Base-by-base conservation (phyloP, 1,284 basidiomycete genomes). In the Agroathelia rolfsii region DNA sequence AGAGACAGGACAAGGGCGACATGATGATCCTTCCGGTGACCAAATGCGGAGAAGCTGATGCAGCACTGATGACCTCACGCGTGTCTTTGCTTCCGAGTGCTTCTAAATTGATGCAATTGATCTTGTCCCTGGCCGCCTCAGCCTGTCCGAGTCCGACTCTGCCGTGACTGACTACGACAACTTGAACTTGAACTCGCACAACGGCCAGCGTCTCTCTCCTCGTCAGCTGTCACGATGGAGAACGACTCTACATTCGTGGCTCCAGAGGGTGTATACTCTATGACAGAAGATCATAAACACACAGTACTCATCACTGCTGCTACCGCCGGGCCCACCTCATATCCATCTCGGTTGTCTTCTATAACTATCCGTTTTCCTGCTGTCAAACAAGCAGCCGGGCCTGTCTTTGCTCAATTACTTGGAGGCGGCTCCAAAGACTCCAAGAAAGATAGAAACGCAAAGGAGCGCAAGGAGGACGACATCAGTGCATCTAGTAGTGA, bases 261-360 rank as follows among this genome's bases (percentile, higher is more conserved):
- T 22, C 84, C 85, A 37, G 85, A 88, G 55, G 85, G 84, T 46
- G 81, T 86, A 34, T 88, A 88, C 59, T 76, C 81, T 13, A 69
- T 85, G 49, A 81, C 76, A n/a, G 84, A 87, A 47, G 83, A 86
- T 49, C 76, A 82, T 63, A 85, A 77, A 52, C 75, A 79, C 0
- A 59, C 66, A 28, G 47, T 59, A 23, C 43, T 66, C 28, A 64
- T 69, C 34, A 58, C 64, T 17, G 58, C 67, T 16, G 59, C 62
- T 41, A 62, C 55, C 36, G 58, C 65, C 14, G 59, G 71, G 16
- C 59, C 64, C 6, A 48, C 62, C n/a, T 34, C 62, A 15, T 74
- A 69, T 49, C 74, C 80, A 5, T 75, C 83, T 30, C 66, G 61
- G 16, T 59, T 86, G 19, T 75, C 76, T 26, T 66, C 65, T 8